Base-by-base conservation (phyloP, 768 basidiomycete species). In the Rhizopogon sp. region DNA sequence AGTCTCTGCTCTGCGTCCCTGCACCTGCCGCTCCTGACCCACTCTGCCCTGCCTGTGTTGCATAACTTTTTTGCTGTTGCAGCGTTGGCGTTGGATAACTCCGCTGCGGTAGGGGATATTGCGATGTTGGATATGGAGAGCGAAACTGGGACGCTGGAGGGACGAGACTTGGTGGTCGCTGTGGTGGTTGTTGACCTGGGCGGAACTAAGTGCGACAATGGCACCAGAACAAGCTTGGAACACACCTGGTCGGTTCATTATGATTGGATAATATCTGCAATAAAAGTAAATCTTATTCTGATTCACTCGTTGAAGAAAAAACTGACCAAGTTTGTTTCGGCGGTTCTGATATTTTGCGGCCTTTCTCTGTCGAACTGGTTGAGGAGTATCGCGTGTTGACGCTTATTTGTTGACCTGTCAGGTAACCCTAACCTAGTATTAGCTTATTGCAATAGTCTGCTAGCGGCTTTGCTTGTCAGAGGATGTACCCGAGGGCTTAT, bases 151-250 rank as follows among this genome's bases (percentile, higher is more conserved):
- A 80, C 57, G 87, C 79, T 56, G 83, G 84, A 31, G 85, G 82
- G 9, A 80, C 79, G 56, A 90, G 80, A 70, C 79, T 87, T 60
- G 89, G 87, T 50, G 88, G 87, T 69, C 88, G 79, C 70, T 90
- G 88, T 64, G 86, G 87, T 52, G 88, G 87, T 80, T 89, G 88
- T 80, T 89, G 88, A 65, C 87, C 87, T 90, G 68, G 57, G 64
- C 50, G 53, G 44, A 54, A 47, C 68, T 59, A 62, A 68, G 56
- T 57, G 54, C 55, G 53, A 54, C 50, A 33, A 56, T 52, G 40
- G 55, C 44, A 50, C 57, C 49, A 39, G 62, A 55, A 54, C 43
- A 50, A 46, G 43, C 43, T 56, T 31, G 33, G 37, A 52, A 66
- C 76, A 57, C 55, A 79, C 83, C 82, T 78, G 81, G 78, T 74